Base-by-base conservation (phyloP, 2,329 filamentous ascomycete genomes). In the Didymella segeticola region DNA sequence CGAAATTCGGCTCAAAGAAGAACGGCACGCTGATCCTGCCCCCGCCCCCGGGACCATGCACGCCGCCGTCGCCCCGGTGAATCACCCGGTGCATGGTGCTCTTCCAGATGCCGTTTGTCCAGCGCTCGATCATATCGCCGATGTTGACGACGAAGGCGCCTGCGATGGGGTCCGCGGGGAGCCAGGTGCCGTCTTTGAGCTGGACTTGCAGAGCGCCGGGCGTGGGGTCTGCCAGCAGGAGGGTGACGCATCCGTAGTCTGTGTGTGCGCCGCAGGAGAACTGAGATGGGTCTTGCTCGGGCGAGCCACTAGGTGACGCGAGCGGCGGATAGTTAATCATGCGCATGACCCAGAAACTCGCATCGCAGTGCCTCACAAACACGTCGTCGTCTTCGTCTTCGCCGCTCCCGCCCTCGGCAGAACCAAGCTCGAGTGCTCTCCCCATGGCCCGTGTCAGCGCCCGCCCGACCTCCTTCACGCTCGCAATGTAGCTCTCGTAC, bases 131-230 rank as follows among this genome's bases (percentile, higher is more conserved):
- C 75, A 81, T 77, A 57, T 82, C 79, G 0, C 79, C 79, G 38
- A 82, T 77, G 56, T 82, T 81, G 5, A 82, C 77, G 2, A 81
- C 78, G 47, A 79, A 80, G 0, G 75, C 70, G 14, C 77, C 79
- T 2, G 72, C 68, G 0, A 79, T 66, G 0, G 78, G 79, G 41
- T 80, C 75, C 0, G 78, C 79, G 27, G 72, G 65, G 0, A 81
- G 67, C 80, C 79, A 82, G 0, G 70, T 68, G 6, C 72, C 71
- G 36, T 76, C 71, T 58, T 77, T 76, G 45, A 72, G 67, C 10
- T 71, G 66, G 17, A 80, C 77, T 56, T 81, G 77, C 2, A 80
- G 62, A 1, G 78, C 77, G 4, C 73, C 69, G 7, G 71, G 74
- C 0, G 77, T 79, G 1, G 74, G 64, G 51, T 80, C 78, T 0